Evolutionary conservation across 2,329 filamentous ascomycete genomes (phyloP), one percentile per base, ranked within the genome.

Genomic region (Conoideocrella luteorostrata): DNA sequence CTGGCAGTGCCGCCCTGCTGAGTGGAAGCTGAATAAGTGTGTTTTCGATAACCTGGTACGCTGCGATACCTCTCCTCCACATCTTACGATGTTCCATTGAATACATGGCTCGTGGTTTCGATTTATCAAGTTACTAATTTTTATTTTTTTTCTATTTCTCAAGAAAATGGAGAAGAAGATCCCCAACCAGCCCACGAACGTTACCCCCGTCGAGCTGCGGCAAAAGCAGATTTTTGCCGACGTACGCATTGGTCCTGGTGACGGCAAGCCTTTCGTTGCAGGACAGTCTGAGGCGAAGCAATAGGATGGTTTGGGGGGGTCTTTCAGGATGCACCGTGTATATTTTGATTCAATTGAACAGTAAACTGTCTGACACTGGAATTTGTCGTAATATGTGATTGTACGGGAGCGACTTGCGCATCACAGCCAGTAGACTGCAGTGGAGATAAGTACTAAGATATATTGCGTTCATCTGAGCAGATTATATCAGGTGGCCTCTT

Each of bases 11-110:
- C 81, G 93, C 57, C 82, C 82, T 59, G 74, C 78, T 51, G 93
- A 98, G 75, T 84, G 88, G 79, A 83, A 83, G 63, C 73, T 98
- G 58, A 98, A 96, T 76, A 85, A 84, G 71, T 98, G 93, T 68
- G 90, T 96, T 39, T 97, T 86, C 63, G 84, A 96, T 54, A 97
- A 96, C 65, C 69, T 98, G 72, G 93, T 98, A 74, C 20, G 44
- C 30, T 50, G 86, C 74, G 41, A 30, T 15, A 9, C 38, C 24
- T 34, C 18, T 20, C 21, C 13, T 15, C 4, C 15, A 17, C n/a
- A 15, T 39, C 17, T n/a, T n/a, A n/a, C n/a, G n/a, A n/a, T n/a
- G n/a, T n/a, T n/a, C n/a, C n/a, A n/a, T n/a, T n/a, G n/a, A n/a
- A n/a, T n/a, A n/a, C n/a, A n/a, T n/a, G n/a, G n/a, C n/a, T n/a